phyloP scores from a whole-genome alignment of 208 protist species.

The Trichomonas tenax region DNA sequence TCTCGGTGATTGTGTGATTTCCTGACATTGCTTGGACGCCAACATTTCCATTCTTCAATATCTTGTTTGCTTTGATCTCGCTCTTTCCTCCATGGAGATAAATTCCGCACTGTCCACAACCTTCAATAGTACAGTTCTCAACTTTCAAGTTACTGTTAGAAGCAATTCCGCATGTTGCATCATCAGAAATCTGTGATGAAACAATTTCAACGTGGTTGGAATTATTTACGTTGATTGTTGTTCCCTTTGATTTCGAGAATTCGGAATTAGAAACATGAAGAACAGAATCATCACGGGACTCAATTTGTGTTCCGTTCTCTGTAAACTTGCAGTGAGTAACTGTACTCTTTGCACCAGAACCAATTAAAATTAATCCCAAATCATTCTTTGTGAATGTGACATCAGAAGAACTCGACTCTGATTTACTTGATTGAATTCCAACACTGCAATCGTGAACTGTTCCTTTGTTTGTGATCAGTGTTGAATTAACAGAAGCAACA shows the following conservation, averaged over 20 bases:
- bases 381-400: no score
- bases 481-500: neutral
- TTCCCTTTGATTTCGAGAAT: neutral
- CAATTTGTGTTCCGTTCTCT: neutral
- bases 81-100: neutral
- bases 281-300: neutral
- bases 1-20: neutral
- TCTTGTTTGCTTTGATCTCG: neutral
- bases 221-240: neutral
- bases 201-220: neutral
- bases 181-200: neutral
- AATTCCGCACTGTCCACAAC: neutral
- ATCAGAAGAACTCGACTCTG: no score
- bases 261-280: neutral
- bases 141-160: neutral
- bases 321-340: neutral
- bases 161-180: neutral
- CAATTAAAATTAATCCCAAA: neutral
- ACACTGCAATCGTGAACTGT: no score
- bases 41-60: neutral
- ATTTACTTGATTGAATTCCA: no score
- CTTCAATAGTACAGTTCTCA: neutral
- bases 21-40: neutral
- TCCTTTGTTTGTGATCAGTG: no score
- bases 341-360: neutral